A percentile compares a stretch with the other conserved stretches of the same genome.
Conservation (phyloP, 441 rosid species). For the Erodium trifolium region DNA sequence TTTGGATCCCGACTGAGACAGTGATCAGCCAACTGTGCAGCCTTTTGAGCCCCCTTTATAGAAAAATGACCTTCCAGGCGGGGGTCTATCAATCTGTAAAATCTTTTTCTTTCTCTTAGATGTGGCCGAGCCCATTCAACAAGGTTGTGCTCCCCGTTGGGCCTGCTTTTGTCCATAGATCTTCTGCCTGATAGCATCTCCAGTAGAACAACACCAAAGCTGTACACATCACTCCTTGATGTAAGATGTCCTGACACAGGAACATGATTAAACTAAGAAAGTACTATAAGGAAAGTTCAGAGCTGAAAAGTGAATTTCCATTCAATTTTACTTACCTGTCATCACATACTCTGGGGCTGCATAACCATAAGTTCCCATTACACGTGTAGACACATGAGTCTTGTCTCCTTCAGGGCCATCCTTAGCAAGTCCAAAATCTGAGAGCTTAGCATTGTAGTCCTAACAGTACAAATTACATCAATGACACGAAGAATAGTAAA, state of each 20-base stretch:
- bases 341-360: too few species aligned
- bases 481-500: not conserved
- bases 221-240: conserved; percentile 84
- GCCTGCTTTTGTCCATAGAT: conserved; percentile 88
- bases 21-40: conserved; percentile 70
- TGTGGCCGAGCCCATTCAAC: conserved; percentile 93
- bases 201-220: conserved; percentile 83
- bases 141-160: conserved; percentile 79
- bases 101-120: conserved; percentile 71
- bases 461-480: not conserved
- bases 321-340: too few species aligned
- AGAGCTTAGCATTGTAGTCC: not conserved
- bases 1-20: conserved; percentile 89
- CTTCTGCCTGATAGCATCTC: conserved; percentile 83
- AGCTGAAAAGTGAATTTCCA: too few species aligned
- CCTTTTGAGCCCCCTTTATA: conserved; percentile 78
- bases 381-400: too few species aligned
- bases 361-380: too few species aligned
- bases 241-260: conserved; percentile 70
- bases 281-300: too few species aligned
- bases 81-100: conserved; percentile 70
- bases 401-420: not conserved
- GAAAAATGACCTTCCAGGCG: conserved; percentile 86
- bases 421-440: not conserved
- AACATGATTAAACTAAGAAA: too few species aligned